Percentiles rank a stretch among this genome's conserved stretches.
These are phyloP conservation scores for Xerocomellus amylosporus DNA, from an alignment of 768 basidiomycete species.

Conservation along the genomic window DNA sequence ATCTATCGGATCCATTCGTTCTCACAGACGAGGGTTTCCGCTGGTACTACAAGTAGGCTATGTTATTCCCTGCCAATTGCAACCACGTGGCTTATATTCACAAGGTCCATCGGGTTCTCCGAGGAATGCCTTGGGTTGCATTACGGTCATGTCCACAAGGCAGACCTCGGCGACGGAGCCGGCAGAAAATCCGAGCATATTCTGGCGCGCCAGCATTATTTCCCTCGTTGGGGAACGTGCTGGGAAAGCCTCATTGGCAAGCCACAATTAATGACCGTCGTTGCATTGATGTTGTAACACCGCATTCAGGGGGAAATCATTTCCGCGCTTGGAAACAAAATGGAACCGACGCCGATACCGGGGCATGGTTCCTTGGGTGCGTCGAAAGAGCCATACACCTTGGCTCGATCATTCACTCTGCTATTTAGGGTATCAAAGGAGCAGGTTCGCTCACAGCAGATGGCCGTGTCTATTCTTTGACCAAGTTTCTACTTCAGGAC, in stretches of 20 bases:
- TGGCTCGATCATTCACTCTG: neutral
- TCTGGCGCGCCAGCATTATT: constrained; percentile 76
- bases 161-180: constrained; percentile 82
- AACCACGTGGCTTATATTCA: neutral
- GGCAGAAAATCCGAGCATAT: constrained; percentile 65
- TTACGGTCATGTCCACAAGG: constrained; percentile 69
- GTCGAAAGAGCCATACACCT: constrained; percentile 20
- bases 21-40: constrained; percentile 72
- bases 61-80: neutral
- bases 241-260: constrained; percentile 78
- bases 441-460: constrained; percentile 35
- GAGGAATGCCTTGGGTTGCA: constrained; percentile 81
- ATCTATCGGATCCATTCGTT: constrained; percentile 72
- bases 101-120: constrained; percentile 76
- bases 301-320: constrained; percentile 69
- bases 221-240: constrained; percentile 79
- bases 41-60: constrained; percentile 58
- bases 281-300: neutral
- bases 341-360: constrained; percentile 63
- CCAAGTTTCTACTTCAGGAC: constrained; percentile 34
- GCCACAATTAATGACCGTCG: neutral
- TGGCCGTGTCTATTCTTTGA: neutral
- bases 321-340: constrained; percentile 91
- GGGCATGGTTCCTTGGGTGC: constrained; percentile 85
- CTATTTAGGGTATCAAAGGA: constrained; percentile 67